These are phyloP conservation scores for Globisporangium rhizosaccharum DNA, from an alignment of 352 stramenopile species.

Conservation along the genomic window DNA sequence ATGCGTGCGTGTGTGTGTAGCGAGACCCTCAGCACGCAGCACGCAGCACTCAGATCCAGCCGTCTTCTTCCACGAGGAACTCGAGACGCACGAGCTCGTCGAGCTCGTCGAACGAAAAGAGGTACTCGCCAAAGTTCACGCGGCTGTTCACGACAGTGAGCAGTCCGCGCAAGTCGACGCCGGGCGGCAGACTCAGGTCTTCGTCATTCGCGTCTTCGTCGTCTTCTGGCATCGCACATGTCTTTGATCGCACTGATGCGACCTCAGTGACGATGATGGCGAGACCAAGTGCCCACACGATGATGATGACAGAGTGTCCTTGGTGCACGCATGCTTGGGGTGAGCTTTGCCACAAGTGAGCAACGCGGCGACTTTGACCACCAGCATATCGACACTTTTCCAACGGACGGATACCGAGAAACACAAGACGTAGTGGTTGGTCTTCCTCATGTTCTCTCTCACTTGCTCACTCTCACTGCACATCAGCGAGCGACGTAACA, in stretches of 20 bases:
- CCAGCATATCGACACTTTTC: too few species aligned
- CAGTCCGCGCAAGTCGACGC: slow-evolving; percentile 19
- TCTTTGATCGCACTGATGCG: too few species aligned
- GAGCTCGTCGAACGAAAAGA: slow-evolving; percentile 48
- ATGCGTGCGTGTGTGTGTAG: too few species aligned
- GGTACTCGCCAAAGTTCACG: slow-evolving; percentile 29
- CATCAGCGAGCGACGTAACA: not conserved
- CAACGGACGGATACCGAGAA: not conserved
- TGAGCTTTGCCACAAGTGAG: not conserved
- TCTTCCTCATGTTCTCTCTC: not conserved
- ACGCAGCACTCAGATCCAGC: slow-evolving; percentile 74
- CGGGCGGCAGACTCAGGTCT: slow-evolving; percentile 12
- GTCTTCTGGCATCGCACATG: slow-evolving; percentile 5
- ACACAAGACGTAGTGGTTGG: not conserved
- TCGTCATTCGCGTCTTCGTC: slow-evolving; percentile 26
- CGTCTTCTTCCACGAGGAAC: slow-evolving; percentile 79
- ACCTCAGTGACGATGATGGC: slow-evolving; percentile 19
- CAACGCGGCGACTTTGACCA: not conserved
- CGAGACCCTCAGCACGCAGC: too few species aligned
- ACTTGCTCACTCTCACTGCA: not conserved
- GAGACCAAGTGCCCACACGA: slow-evolving; percentile 48
- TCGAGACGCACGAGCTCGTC: slow-evolving; percentile 65
- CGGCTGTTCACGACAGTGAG: slow-evolving; percentile 31
- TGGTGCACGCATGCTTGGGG: not conserved
- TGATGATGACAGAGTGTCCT: slow-evolving; percentile 26